Evolutionary conservation across 2,329 filamentous ascomycete species (phyloP).

Genomic region (Chaetomium strumarium): DNA sequence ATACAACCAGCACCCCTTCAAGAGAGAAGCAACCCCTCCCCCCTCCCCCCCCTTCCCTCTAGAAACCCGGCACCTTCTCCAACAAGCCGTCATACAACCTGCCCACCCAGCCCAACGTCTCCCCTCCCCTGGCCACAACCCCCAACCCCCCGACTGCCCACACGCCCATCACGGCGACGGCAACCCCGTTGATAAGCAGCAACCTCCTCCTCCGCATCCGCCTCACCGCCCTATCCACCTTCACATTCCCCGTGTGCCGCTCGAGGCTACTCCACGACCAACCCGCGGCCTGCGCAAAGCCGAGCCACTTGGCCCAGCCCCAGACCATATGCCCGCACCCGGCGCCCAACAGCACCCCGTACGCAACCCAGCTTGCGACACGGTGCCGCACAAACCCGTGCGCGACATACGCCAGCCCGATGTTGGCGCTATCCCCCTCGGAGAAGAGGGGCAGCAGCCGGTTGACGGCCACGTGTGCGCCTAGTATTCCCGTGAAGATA

Average conservation of each 20-base stretch:
- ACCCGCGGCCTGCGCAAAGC: slow-evolving; percentile 52
- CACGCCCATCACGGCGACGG: slow-evolving; percentile 51
- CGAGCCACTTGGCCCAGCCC: slow-evolving; percentile 79
- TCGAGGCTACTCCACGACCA: slow-evolving; percentile 44
- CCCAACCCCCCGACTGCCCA: slow-evolving; percentile 81
- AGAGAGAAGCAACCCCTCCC: background rate
- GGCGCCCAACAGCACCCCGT: slow-evolving; percentile 59
- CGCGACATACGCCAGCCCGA: slow-evolving; percentile 75
- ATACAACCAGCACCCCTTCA: background rate
- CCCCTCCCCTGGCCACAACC: slow-evolving; percentile 66
- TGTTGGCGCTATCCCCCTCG: slow-evolving; percentile 80
- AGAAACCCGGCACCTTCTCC: slow-evolving; percentile 26
- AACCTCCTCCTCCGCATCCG: slow-evolving; percentile 59
- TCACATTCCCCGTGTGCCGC: slow-evolving; percentile 34
- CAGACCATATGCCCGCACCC: slow-evolving; percentile 76
- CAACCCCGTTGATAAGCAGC: slow-evolving; percentile 64
- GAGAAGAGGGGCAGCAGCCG: slow-evolving; percentile 67
- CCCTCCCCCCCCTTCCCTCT: too few species aligned
- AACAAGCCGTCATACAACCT: slow-evolving; percentile 72
- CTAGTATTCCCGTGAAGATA: slow-evolving; percentile 56
- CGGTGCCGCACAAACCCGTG: slow-evolving; percentile 77
- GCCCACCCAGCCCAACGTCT: slow-evolving; percentile 70
- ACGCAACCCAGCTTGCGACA: slow-evolving; percentile 60
- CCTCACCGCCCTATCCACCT: slow-evolving; percentile 39
- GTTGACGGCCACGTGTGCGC: slow-evolving; percentile 70